Evolutionary conservation across 805 yeast species (phyloP).

Genomic region (Metschnikowia borealis): DNA sequence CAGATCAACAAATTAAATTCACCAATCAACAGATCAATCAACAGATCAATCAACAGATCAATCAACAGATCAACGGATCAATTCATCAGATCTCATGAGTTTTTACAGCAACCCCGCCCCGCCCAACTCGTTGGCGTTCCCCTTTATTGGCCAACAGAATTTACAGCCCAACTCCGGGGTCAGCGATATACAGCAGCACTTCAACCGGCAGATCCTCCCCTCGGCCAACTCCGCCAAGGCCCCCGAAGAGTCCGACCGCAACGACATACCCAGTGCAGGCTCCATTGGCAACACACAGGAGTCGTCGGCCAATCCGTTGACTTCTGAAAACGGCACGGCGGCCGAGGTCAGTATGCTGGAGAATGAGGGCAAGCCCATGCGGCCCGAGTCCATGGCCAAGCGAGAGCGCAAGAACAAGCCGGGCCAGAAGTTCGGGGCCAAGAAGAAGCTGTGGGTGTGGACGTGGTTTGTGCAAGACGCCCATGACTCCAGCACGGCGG

Average conservation of each 20-base stretch:
- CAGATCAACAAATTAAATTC: no score
- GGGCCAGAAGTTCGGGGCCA: constrained; percentile 57
- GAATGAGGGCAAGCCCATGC: constrained; percentile 1
- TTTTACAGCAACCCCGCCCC: constrained; percentile 15
- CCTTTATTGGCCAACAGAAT: constrained; percentile 20
- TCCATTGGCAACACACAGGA: not conserved
- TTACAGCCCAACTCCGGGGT: constrained; percentile 9
- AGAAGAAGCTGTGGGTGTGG: constrained; percentile 63
- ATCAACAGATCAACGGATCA: no score
- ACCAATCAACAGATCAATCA: no score
- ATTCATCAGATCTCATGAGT: constrained; percentile 12
- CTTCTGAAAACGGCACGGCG: not conserved
- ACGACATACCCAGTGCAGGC: not conserved
- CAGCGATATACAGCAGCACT: constrained; percentile 10
- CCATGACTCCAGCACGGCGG: constrained; percentile 46
- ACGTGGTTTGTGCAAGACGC: constrained; percentile 54
- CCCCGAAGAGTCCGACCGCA: not conserved
- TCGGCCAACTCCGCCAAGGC: not conserved
- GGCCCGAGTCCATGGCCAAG: constrained; percentile 9
- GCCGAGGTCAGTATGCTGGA: not conserved
- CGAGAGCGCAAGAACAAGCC: constrained; percentile 43
- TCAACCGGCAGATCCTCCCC: constrained; percentile 6
- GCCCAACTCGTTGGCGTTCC: constrained; percentile 21
- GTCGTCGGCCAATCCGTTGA: not conserved
- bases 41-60: not conserved